These are phyloP conservation scores for Glonium stellatum DNA, from an alignment of 495 filamentous ascomycete species.

Conservation along the genomic window DNA sequence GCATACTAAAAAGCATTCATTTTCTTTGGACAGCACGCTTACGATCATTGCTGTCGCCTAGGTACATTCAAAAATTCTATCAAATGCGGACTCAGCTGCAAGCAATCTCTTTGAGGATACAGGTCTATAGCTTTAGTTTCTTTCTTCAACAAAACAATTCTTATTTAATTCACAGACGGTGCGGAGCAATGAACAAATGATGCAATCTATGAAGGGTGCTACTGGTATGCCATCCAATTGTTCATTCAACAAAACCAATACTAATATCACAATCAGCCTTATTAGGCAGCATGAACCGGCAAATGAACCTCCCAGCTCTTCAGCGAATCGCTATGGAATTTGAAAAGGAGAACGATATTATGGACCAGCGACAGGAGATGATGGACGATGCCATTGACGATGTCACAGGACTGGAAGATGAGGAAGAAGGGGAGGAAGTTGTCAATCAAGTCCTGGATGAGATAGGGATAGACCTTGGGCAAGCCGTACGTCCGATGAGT, in stretches of 20 bases:
- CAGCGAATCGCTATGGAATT: slow-evolving; percentile 99
- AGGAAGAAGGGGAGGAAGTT: slow-evolving; percentile 89
- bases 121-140: slow-evolving; percentile 48
- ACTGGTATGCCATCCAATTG: slow-evolving; percentile 42
- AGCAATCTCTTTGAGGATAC: slow-evolving; percentile 88
- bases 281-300: slow-evolving; percentile 89
- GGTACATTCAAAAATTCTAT: slow-evolving; percentile 97
- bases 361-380: slow-evolving; percentile 99
- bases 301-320: slow-evolving; percentile 92
- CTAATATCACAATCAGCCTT: slow-evolving; percentile 42
- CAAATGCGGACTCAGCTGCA: slow-evolving; percentile 95
- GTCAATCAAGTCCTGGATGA: slow-evolving; percentile 94
- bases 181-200: slow-evolving; percentile 98
- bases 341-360: slow-evolving; percentile 96
- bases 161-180: slow-evolving; percentile 58
- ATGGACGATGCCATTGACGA: slow-evolving; percentile 99
- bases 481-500: slow-evolving; percentile 56
- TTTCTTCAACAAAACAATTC: not conserved
- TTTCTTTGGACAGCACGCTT: not conserved
- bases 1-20: not conserved
- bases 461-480: slow-evolving; percentile 86
- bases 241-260: not conserved
- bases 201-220: slow-evolving; percentile 98
- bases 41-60: slow-evolving; percentile 30
- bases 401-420: slow-evolving; percentile 84